Percentiles rank a stretch among this genome's conserved stretches.
Evolutionary conservation across 2,329 filamentous ascomycete genomes (phyloP).

Genomic region (Fusarium bulbicola): DNA sequence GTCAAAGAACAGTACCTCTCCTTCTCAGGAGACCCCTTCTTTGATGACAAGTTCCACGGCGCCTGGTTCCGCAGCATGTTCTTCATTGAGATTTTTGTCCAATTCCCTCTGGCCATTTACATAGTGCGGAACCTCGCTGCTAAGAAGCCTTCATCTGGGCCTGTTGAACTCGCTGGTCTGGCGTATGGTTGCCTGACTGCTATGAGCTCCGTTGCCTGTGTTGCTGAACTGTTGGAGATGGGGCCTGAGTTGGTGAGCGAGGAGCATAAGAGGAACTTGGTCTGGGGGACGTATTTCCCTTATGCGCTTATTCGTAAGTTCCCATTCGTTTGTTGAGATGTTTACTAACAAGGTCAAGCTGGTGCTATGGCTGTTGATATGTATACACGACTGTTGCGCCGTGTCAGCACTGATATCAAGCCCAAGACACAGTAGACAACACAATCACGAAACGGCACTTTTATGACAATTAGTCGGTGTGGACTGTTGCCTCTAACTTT

Average conservation of each 20-base stretch:
- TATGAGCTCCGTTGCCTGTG: conserved; percentile 61
- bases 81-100: conserved; percentile 59
- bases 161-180: conserved; percentile 60
- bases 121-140: conserved; percentile 53
- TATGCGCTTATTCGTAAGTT: conserved; percentile 64
- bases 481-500: conserved; percentile 11
- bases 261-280: conserved; percentile 56
- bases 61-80: conserved; percentile 63
- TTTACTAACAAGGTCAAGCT: conserved; percentile 50
- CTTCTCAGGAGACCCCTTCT: conserved; percentile 63
- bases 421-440: conserved; percentile 50
- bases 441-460: not conserved
- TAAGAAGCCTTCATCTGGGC: conserved; percentile 48
- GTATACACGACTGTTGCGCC: conserved; percentile 59
- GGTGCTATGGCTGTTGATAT: conserved; percentile 62
- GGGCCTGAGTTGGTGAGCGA: conserved; percentile 55
- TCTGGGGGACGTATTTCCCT: conserved; percentile 61
- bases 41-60: conserved; percentile 50
- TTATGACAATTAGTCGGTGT: conserved; percentile 14
- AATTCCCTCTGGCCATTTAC: conserved; percentile 61
- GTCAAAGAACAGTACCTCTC: conserved; percentile 58
- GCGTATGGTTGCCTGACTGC: conserved; percentile 62
- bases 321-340: not conserved
- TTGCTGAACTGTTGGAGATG: conserved; percentile 61
- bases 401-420: conserved; percentile 48